Evolutionary conservation across 768 basidiomycete genomes (phyloP), one percentile per base, ranked within the genome.

Genomic region (Royoungia palumana): DNA sequence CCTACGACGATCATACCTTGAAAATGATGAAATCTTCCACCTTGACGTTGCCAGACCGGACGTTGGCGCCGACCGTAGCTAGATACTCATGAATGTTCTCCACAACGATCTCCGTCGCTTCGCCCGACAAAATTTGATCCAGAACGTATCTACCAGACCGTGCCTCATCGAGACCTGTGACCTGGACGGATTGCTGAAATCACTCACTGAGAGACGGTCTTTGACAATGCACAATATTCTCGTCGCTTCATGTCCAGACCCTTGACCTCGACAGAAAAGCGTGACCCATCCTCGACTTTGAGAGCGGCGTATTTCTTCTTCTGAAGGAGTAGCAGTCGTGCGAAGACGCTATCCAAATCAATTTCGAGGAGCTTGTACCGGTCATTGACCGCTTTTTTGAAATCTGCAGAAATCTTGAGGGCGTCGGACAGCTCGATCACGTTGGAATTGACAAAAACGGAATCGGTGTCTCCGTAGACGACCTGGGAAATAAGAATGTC

Each of bases 241-340:
- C 96, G 76, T 38, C 96, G 83, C 69, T 98, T 98, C 96, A 99
- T 98, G 70, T 99, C 96, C 20, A 99, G 73, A 68, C 96, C 96
- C 62, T 99, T 99, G 67, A 99, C 75, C 62, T 99, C 96, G 2
- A 81, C 89, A 13, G 80, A 82, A 0, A 89, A 87, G 48, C 80
- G 77, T 0, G 79, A 77, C 22, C 83, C 83, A 54, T 93, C 90
- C 59, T 94, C 91, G 35, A 97, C 83, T 71, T 96, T 97, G 66
- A 97, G 75, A 0, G 96, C 96, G 0, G 96, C 96, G 57, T 99
- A 99, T 70, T 99, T 98, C 76, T 99, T 99, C 79, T 99, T 99
- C 63, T 98, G 95, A 46, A 99, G 71, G 11, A 99, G 78, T 2
- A 99, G 70, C 35, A 99, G 75, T 0, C 96, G 82, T 61, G 95